Conservation (phyloP, 2,329 filamentous ascomycete species). For the Geosmithia putterillii region DNA sequence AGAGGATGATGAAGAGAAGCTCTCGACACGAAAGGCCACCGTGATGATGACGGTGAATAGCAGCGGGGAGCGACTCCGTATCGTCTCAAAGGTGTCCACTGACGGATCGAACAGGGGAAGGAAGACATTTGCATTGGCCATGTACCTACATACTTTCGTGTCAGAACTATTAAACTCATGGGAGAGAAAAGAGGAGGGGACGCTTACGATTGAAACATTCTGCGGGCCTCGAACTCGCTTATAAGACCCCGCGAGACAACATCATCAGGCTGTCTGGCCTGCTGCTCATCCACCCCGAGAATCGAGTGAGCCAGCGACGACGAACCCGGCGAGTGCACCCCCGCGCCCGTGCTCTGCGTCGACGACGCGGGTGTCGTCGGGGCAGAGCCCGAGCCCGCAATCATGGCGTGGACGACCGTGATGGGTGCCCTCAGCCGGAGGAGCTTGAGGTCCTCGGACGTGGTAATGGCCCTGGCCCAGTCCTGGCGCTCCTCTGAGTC, state of each 20-base stretch:
- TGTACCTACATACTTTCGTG: not conserved
- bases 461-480: not conserved
- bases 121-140: constrained; percentile 1
- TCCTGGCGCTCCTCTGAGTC: not conserved
- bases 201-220: not conserved
- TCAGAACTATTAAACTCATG: too few relatives aligned
- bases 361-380: not conserved
- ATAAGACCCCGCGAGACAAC: not conserved
- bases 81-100: not conserved
- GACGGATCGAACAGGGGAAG: not conserved
- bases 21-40: not conserved
- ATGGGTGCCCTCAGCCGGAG: not conserved
- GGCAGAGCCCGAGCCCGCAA: too few relatives aligned
- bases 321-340: not conserved
- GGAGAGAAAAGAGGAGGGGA: not conserved
- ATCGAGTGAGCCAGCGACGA: not conserved
- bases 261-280: not conserved
- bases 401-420: not conserved
- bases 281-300: not conserved
- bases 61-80: not conserved
- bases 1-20: not conserved
- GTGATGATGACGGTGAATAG: not conserved
- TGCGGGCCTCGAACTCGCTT: not conserved
- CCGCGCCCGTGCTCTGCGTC: not conserved
- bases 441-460: not conserved